Base-by-base conservation (phyloP, 2,329 filamentous ascomycete species). In the Colletotrichum eremochloae region DNA sequence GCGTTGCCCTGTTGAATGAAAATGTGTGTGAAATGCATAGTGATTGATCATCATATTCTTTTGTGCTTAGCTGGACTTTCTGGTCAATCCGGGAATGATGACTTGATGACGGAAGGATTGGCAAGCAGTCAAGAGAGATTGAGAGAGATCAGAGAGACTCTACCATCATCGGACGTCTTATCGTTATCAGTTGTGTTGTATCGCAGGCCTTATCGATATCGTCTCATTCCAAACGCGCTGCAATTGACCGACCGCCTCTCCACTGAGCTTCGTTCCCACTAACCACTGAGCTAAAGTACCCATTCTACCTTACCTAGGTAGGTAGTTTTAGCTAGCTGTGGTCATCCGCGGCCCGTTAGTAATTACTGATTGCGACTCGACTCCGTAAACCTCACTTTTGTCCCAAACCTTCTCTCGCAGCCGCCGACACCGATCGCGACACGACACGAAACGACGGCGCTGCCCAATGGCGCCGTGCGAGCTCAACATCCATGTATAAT, bases 401-500 rank as follows among this genome's bases (percentile, higher is more conserved):
- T 24, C 24, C n/a, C 24, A n/a, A 48, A 64, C 31, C 48, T 38
- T n/a, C n/a, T 44, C 14, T 24, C 15, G 15, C 31, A 9, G 24
- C 38, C 24, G 18, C 20, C 50, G 33, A 66, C 12, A 46, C 36
- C 60, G 69, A 63, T 24, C 33, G 46, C 53, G 58, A 56, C 29
- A 24, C 40, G 31, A 46, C 52, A 33, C 52, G 15, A 36, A 40
- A 67, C 58, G 42, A 68, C 50, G 44, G 71, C 71, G 60, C 62
- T 68, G 69, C 66, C 66, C 55, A 67, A 83, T 83, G 82, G 82
- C 80, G 79, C 78, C 77, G 72, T 76, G 57, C 36, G 62, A 71
- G 67, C 76, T 68, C 76, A 75, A 74, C 75, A 74, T 79, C 67
- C 74, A 87, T 87, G 85, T 87, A 87, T 80, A 87, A 85, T 74